These are phyloP conservation scores for Adansonia grandidieri DNA, from an alignment of 441 rosid genomes.

Conservation along the genomic window DNA sequence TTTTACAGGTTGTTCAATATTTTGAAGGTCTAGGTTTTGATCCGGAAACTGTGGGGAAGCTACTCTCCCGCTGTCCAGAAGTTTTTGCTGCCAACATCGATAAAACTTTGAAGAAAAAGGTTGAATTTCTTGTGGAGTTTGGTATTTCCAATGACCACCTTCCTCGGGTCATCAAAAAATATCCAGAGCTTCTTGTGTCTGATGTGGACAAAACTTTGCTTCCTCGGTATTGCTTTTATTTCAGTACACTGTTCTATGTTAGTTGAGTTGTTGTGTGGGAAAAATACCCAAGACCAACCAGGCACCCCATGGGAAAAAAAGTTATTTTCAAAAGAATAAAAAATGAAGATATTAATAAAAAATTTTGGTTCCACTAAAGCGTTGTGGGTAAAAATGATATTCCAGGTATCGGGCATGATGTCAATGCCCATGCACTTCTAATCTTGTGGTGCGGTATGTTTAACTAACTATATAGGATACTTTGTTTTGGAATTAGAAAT, in stretches of 20 bases:
- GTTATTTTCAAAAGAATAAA: background rate
- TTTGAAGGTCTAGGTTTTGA: conserved; percentile 70
- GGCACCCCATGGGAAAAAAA: background rate
- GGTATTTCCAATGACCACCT: conserved; percentile 66
- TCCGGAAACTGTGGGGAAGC: conserved; percentile 55
- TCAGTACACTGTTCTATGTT: background rate
- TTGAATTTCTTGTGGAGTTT: conserved; percentile 55
- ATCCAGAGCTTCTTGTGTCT: conserved; percentile 79
- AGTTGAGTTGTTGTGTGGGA: background rate
- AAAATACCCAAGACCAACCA: background rate
- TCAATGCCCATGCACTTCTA: background rate
- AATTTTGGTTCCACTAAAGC: background rate
- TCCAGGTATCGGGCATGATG: background rate
- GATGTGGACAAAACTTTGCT: conserved; percentile 58
- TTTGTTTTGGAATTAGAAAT: background rate
- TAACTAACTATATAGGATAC: background rate
- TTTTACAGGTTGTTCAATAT: conserved; percentile 61
- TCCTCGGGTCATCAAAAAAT: conserved; percentile 73
- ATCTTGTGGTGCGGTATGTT: background rate
- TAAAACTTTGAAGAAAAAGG: conserved; percentile 65
- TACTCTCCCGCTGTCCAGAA: conserved; percentile 81
- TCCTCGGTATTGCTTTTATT: conserved; percentile 63
- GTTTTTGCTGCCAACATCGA: conserved; percentile 65
- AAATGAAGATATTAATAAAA: background rate
- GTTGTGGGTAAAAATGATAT: background rate